Conservation (phyloP, 169 alveolate genomes). For the Plasmodium knowlesi region DNA sequence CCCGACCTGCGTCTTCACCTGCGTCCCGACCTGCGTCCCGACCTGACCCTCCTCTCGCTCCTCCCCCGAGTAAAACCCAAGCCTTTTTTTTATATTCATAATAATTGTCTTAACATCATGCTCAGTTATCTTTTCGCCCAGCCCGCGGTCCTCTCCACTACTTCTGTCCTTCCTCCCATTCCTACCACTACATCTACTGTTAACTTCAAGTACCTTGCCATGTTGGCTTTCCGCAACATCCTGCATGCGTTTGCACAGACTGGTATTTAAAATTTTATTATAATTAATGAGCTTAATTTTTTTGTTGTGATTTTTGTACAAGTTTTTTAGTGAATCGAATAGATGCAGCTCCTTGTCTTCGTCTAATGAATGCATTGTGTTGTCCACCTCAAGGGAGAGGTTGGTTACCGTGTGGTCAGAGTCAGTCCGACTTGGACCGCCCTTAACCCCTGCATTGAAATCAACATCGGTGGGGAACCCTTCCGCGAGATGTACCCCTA, state of each 20-base stretch:
- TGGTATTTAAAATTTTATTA: slow-evolving; percentile 32
- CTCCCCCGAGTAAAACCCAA: slow-evolving; percentile 45
- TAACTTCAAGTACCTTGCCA: neutral
- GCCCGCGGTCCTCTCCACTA: neutral
- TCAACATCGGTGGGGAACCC: neutral
- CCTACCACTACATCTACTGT: neutral
- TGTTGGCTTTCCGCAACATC: neutral
- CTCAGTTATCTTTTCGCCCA: neutral
- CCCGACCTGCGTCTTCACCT: neutral
- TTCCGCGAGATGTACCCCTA: neutral
- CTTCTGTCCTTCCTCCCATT: no score
- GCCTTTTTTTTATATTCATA: slow-evolving; percentile 43
- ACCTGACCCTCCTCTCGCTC: neutral
- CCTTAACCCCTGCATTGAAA: neutral
- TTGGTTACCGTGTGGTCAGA: neutral
- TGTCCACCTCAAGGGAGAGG: neutral
- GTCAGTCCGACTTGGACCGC: neutral
- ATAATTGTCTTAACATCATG: slow-evolving; percentile 41
- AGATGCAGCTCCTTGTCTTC: neutral
- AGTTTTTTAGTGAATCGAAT: slow-evolving; percentile 23
- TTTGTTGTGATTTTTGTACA: slow-evolving; percentile 15
- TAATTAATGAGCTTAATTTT: slow-evolving; percentile 43
- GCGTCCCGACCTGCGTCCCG: neutral
- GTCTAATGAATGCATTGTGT: neutral
- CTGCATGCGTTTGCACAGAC: neutral